Evolutionary conservation across 176 grass and related monocot genomes (phyloP).

Genomic region (Dendrocalamus sinicus): DNA sequence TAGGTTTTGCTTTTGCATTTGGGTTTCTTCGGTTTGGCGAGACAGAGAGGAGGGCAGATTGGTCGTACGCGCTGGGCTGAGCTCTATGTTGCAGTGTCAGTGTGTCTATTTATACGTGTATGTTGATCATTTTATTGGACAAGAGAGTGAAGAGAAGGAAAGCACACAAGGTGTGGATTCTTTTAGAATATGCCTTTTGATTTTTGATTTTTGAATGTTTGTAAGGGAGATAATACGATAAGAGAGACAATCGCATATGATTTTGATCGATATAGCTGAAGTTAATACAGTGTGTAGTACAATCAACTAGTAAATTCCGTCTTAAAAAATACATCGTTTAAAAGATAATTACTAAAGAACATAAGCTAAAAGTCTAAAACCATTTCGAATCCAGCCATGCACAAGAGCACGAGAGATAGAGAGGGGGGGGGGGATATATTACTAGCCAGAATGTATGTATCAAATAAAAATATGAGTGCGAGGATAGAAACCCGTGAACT

Average conservation of each 20-base stretch:
- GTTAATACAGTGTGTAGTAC: no score
- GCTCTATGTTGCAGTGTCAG: neutral
- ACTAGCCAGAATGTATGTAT: neutral
- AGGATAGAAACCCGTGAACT: neutral
- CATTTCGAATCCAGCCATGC: neutral
- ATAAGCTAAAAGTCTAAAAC: no score
- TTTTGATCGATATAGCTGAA: no score
- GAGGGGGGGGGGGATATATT: neutral
- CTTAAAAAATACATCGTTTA: no score
- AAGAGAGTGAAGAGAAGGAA: neutral
- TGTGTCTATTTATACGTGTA: conserved; percentile 44
- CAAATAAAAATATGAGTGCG: neutral
- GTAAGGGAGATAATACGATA: no score
- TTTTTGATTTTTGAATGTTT: no score
- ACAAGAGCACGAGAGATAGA: neutral
- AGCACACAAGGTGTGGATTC: no score
- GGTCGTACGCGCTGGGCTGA: neutral
- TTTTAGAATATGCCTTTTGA: no score
- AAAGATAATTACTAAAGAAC: no score
- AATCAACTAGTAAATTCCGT: no score
- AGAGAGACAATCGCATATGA: fast-evolving
- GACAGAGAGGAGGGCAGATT: neutral
- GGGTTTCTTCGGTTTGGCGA: neutral
- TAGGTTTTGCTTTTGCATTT: conserved; percentile 35
- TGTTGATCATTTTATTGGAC: neutral